Evolutionary conservation across 768 basidiomycete genomes (phyloP).

Genomic region (Hericium rajendrae): DNA sequence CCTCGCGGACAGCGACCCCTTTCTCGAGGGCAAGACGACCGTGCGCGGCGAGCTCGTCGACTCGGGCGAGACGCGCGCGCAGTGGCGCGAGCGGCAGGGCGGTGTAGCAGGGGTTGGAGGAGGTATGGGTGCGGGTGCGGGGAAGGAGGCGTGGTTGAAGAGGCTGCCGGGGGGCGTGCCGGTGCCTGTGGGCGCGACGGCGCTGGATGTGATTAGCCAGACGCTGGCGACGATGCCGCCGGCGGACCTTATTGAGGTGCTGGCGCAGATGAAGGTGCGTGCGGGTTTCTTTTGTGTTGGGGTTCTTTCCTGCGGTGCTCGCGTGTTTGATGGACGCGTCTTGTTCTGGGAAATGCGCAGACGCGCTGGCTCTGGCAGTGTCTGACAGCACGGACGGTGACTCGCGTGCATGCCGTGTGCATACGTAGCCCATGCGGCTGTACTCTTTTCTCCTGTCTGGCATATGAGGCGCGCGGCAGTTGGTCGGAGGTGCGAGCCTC

Average conservation of each 20-base stretch:
- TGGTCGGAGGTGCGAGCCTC: not conserved
- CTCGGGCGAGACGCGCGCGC: slow-evolving; percentile 48
- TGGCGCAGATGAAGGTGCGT: slow-evolving; percentile 96
- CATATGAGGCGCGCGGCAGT: not conserved
- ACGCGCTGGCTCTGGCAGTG: too few species aligned
- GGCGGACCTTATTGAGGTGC: slow-evolving; percentile 79
- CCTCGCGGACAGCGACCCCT: slow-evolving; percentile 86
- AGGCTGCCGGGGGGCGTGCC: slow-evolving; percentile 70
- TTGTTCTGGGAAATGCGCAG: too few species aligned
- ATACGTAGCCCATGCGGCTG: too few species aligned
- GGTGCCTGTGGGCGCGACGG: slow-evolving; percentile 56
- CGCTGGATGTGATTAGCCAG: slow-evolving; percentile 78
- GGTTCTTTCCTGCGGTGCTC: too few species aligned
- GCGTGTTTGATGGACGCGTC: too few species aligned
- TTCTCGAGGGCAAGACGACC: slow-evolving; percentile 85
- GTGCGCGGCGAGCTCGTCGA: slow-evolving; percentile 76
- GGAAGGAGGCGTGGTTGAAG: slow-evolving; percentile 45
- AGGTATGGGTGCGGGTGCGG: slow-evolving; percentile 22
- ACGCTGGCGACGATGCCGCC: slow-evolving; percentile 80
- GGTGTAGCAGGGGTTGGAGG: too few species aligned
- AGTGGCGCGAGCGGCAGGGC: slow-evolving; percentile 41
- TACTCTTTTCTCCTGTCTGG: not conserved
- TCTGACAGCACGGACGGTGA: too few species aligned
- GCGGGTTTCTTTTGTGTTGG: not conserved
- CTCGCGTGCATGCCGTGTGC: too few species aligned